Base-by-base conservation (phyloP, 352 stramenopile species). In the Lagenidium giganteum region DNA sequence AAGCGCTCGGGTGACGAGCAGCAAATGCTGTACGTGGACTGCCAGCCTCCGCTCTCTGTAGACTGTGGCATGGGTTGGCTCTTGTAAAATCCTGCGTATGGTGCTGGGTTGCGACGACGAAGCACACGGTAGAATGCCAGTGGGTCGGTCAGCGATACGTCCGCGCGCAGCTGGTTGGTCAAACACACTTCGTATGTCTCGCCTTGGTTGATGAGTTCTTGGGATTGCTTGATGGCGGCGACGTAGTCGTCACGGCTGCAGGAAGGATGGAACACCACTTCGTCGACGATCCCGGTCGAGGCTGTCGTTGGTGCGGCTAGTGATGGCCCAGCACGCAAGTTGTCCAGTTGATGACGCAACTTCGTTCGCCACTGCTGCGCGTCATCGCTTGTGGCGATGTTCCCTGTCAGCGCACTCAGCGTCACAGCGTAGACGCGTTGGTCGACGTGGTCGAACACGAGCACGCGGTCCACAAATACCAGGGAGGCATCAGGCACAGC, bases 151-250 rank as follows among this genome's bases (percentile, higher is more conserved):
- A 82, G 17, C 38, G 42, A 32, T 38, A 69, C 51, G 8, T 64
- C 34, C 2, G 69, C 57, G 35, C 83, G 64, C 16, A 98, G 63
- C 50, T 96, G 78, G 65, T 96, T 97, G 5, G 93, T 98, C 27
- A 98, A 53, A 54, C 93, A 98, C n/a, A 97, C 65, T 67, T 98
- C 91, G 59, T 98, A 98, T 20, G 87, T 96, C 57, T 98, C 90
- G 14, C 92, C 92, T 14, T 69, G 67, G 33, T 74, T 62, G 44
- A 97, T 97, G 31, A 95, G 51, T 28, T 92, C 67, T 40, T 95
- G 83, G 48, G 91, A 93, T 27, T 74, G 57, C 6, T 58, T 55
- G 47, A 97, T 93, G 51, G 95, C 76, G 6, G 55, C 42, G 30
- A 88, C 42, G 50, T 98, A 97, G 54, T 78, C 67, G n/a, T 54